Percentiles rank a stretch among this genome's conserved stretches.
Evolutionary conservation across 2,329 filamentous ascomycete genomes (phyloP).

Genomic region (Biscogniauxia sp.): DNA sequence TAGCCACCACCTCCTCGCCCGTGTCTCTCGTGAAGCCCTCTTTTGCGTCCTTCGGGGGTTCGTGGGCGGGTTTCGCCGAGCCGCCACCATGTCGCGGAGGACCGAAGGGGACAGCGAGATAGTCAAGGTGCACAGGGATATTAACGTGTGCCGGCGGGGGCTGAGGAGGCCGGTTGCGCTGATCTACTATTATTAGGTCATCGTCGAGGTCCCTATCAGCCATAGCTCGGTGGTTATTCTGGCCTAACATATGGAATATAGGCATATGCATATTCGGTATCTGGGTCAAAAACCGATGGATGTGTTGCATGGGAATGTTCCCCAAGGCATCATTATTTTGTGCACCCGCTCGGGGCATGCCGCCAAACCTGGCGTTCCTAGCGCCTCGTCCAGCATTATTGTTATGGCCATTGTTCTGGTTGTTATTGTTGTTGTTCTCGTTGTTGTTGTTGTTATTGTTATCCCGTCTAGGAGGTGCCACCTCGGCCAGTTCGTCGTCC

Average conservation of each 20-base stretch:
- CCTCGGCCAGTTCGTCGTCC: slow-evolving; percentile 22
- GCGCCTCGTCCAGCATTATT: slow-evolving; percentile 1
- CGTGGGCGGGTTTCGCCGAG: slow-evolving; percentile 49
- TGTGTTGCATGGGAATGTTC: slow-evolving; percentile 6
- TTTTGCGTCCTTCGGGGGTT: slow-evolving; percentile 61
- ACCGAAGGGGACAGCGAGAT: slow-evolving; percentile 22
- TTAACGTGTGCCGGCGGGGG: slow-evolving; percentile 4
- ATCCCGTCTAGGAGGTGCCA: slow-evolving; percentile 4
- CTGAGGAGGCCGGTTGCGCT: slow-evolving; percentile 15
- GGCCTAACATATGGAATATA: slow-evolving; percentile 17
- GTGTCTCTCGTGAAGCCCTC: slow-evolving; percentile 81
- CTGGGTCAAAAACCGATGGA: slow-evolving; percentile 13
- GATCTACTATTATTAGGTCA: slow-evolving; percentile 26
- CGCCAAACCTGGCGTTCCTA: slow-evolving; percentile 10
- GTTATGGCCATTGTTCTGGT: slow-evolving; percentile 4
- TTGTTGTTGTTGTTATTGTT: neutral
- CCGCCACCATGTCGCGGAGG: slow-evolving; percentile 3
- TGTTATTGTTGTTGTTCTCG: slow-evolving; percentile 1
- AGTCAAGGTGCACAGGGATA: slow-evolving; percentile 27
- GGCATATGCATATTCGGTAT: slow-evolving; percentile 19
- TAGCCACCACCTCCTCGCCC: slow-evolving; percentile 66
- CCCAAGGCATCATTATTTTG: neutral
- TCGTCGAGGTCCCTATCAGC: slow-evolving; percentile 19
- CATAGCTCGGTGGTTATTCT: slow-evolving; percentile 3
- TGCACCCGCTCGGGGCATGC: slow-evolving; percentile 5